Evolutionary conservation across 305 asterid genomes (phyloP), one percentile per base, ranked within the genome.

Genomic region (Striga hermonthica): DNA sequence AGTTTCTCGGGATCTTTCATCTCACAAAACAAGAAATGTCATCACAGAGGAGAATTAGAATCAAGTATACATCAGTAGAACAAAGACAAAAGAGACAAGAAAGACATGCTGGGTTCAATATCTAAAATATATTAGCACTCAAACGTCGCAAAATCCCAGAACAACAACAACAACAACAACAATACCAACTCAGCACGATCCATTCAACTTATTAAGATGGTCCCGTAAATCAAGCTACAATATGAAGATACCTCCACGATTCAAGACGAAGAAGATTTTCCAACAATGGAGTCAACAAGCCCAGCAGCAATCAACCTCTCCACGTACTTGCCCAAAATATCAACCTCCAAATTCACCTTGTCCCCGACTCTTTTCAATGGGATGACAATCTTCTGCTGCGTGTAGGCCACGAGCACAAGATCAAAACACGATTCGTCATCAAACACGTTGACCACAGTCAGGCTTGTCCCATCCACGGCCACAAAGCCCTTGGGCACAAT

Each of bases 321-420:
- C 41, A 87, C 97, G 75, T 92, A 89, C 63, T 92, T 92, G 58
- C 98, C 98, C 88, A 92, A 60, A 45, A 92, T 86, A 81, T 89
- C 96, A 64, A 89, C 98, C 86, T 92, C 98, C 75, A 92, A 69
- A 75, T 92, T 92, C 77, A 92, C 96, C 85, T 84, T 89, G 77
- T 87, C 86, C 69, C 97, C 96, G 38, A 84, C 82, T 76, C 82
- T 80, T 84, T 92, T 92, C 76, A 76, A 64, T 3, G 98, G 87
- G 39, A 92, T 81, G 74, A 92, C 97, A 34, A 89, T 78, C 1
- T 89, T 84, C 72, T 82, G 81, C 69, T 92, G 97, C 13, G 98
- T 87, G 66, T 92, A 89, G 0, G 81, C 85, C 60, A 92, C 97
- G 81, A 92, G 45, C 97, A 92, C 86, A 59, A 92, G 83, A 66